phyloP scores from a whole-genome alignment of 139 green algal species.

The Protoeuglena noctilucae region DNA sequence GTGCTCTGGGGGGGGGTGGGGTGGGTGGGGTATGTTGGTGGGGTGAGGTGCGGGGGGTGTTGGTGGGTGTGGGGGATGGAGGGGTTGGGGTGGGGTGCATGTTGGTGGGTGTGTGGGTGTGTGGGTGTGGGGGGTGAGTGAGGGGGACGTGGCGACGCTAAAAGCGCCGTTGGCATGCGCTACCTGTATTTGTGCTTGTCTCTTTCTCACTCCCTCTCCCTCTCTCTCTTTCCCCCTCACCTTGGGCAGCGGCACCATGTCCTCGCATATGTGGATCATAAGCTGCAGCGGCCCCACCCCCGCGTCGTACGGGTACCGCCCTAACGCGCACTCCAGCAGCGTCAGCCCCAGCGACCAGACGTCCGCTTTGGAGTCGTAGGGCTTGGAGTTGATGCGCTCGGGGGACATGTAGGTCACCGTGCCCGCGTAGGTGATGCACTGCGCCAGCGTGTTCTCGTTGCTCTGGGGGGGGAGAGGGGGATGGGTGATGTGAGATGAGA shows the following conservation, averaged over 20 bases:
- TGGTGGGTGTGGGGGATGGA: constrained; percentile 21
- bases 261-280: constrained; percentile 47
- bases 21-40: too few species aligned
- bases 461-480: background rate
- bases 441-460: constrained; percentile 3
- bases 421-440: constrained; percentile 73
- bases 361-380: constrained; percentile 66
- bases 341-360: constrained; percentile 77
- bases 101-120: background rate
- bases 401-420: constrained; percentile 97
- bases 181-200: background rate
- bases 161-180: background rate
- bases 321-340: constrained; percentile 72
- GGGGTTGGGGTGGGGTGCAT: background rate
- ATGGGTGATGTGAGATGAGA: background rate
- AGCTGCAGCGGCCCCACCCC: constrained; percentile 45
- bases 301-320: constrained; percentile 75
- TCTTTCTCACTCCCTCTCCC: background rate
- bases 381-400: constrained; percentile 71
- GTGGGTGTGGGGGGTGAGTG: constrained; percentile 1
- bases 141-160: background rate
- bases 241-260: background rate
- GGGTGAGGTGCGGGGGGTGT: too few species aligned
- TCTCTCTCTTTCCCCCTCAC: background rate
- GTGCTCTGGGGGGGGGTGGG: background rate